phyloP scores from a whole-genome alignment of 192 early-diverging fungal species.

The Entomortierella chlamydospora region DNA sequence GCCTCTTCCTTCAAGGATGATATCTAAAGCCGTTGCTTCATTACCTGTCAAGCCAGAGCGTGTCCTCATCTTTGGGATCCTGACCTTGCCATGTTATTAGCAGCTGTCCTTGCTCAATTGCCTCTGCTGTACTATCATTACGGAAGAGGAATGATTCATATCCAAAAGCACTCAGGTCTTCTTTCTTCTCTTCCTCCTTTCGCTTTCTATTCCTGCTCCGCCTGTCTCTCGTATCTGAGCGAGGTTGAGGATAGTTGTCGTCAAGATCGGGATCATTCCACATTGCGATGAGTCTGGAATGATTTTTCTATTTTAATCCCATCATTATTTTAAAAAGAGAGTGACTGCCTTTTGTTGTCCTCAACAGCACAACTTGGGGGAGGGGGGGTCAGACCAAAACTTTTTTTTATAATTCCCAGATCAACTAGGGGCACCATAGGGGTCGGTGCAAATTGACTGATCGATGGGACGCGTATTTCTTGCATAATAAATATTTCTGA shows the following conservation, averaged over 20 bases:
- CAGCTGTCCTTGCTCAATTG: constrained; percentile 47
- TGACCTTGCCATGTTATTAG: constrained; percentile 52
- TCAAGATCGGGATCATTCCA: constrained; percentile 53
- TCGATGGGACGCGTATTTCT: not conserved
- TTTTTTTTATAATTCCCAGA: too few relatives aligned
- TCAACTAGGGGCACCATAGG: not conserved
- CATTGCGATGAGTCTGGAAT: not conserved
- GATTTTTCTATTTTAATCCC: too few relatives aligned
- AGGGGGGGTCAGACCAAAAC: too few relatives aligned
- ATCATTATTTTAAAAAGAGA: not conserved
- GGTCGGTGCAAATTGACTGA: too few relatives aligned
- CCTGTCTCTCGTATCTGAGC: constrained; percentile 1
- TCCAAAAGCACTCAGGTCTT: constrained; percentile 41
- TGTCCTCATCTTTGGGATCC: constrained; percentile 29
- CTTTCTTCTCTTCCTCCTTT: constrained; percentile 8
- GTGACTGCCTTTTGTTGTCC: not conserved
- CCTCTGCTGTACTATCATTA: constrained; percentile 25
- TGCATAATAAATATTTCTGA: not conserved
- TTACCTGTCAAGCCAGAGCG: constrained; percentile 55
- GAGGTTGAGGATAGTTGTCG: not conserved
- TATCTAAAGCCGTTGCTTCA: not conserved
- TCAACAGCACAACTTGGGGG: too few relatives aligned
- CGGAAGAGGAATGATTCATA: constrained; percentile 37
- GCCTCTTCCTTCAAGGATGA: not conserved
- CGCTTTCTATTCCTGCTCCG: not conserved